phyloP scores from a whole-genome alignment of 2,329 filamentous ascomycete species.

The Diaporthe aspalathi region DNA sequence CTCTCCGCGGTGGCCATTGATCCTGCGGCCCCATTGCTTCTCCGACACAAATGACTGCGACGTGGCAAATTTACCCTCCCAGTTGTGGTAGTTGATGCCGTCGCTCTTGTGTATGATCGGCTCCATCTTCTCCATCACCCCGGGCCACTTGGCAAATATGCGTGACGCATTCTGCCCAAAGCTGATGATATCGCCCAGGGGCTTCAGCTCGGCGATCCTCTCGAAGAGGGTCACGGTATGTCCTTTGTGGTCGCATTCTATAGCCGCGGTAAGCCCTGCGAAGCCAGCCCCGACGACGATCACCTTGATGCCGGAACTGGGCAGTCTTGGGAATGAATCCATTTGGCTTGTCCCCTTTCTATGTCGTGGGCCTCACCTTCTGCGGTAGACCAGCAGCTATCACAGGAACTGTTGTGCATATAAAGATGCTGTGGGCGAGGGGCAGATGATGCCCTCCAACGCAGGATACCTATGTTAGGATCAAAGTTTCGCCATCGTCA shows the following conservation, averaged over 20 bases:
- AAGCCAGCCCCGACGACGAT: constrained; percentile 64
- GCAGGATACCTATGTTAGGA: background rate
- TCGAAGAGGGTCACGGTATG: constrained; percentile 60
- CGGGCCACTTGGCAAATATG: constrained; percentile 67
- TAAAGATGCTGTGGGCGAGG: background rate
- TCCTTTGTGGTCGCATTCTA: constrained; percentile 67
- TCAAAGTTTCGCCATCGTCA: background rate
- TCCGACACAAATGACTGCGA: constrained; percentile 50
- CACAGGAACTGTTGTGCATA: too few relatives aligned
- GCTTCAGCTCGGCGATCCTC: constrained; percentile 56
- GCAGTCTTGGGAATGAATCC: constrained; percentile 39
- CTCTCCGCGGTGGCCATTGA: constrained; percentile 66
- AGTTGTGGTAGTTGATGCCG: constrained; percentile 52
- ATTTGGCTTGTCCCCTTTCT: constrained; percentile 27
- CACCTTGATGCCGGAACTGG: constrained; percentile 53
- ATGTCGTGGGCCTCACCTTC: background rate
- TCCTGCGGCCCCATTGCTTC: constrained; percentile 55
- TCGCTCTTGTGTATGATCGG: constrained; percentile 60
- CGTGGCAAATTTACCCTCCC: constrained; percentile 61
- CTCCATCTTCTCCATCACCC: constrained; percentile 60
- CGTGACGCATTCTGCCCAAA: constrained; percentile 68
- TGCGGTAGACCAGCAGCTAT: background rate
- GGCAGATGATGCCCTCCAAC: too few relatives aligned
- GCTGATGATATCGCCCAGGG: constrained; percentile 62
- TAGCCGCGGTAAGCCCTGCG: constrained; percentile 67